Evolutionary conservation across 2,329 filamentous ascomycete species (phyloP), one percentile per base, ranked within the genome.

Genomic region (Allantophomopsis lycopodina): DNA sequence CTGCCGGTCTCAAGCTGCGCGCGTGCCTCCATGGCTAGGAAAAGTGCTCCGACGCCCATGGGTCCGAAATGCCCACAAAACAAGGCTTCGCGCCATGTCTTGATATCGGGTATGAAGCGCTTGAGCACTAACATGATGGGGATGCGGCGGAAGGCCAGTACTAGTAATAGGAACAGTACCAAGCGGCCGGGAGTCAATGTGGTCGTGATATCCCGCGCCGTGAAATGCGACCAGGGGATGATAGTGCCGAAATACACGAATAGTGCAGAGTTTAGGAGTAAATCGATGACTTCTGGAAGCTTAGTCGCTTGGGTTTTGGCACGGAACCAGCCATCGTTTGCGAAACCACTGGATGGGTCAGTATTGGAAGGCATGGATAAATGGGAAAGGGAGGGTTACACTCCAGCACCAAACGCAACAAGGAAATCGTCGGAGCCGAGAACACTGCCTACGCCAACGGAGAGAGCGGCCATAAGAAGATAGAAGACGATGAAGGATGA

Each of bases 1-100:
- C 59, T 61, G 8, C 60, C 63, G 1, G 61, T 71, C 46, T 73
- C 69, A 0, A 75, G 57, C 42, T 69, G 59, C 0, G 65, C 68
- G 17, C 68, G 55, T 1, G 67, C 65, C 56, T 74, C 70, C 35
- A 74, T 70, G 2, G 69, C 67, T 1, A 75, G 60, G 53, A 28
- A 28, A 8, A 28, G 23, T 8, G 23, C 23, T 8, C 23, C 23
- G 5, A 74, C 91, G 39, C 91, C 91, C 49, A 98, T 96, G 20
- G 91, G 91, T 5, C 91, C 91, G 55, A 98, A 98, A 58, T 98
- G 91, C 2, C 91, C 91, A 13, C 91, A 91, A 56, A 98, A 98
- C 1, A 95, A 66, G 5, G 91, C 89, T 57, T 98, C 91, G 51
- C 91, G 80, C 89, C 91, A 98, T 0, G 88, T 96, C 61, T 95